phyloP scores from a whole-genome alignment of 345 rosid species.

The Salix exigua region DNA sequence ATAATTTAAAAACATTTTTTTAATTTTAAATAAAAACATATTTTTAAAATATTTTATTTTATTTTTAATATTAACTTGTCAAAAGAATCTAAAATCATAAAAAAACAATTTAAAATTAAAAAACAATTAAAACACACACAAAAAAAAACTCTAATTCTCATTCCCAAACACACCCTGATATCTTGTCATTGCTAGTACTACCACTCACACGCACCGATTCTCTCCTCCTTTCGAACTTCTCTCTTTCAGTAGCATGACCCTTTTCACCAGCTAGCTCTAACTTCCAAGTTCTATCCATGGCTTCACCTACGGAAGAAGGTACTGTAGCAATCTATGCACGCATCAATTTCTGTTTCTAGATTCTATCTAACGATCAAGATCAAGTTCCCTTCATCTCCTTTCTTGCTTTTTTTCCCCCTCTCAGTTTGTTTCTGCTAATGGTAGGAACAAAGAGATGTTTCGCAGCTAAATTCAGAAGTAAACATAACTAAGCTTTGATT shows the following conservation, averaged over 20 bases:
- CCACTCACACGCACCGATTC: background rate
- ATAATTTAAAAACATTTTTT: too few species aligned
- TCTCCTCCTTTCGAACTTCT: background rate
- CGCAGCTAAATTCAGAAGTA: background rate
- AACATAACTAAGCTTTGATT: background rate
- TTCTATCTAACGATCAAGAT: background rate
- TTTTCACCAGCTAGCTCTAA: background rate
- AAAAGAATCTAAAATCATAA: too few species aligned
- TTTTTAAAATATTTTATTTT: too few species aligned
- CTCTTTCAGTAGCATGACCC: background rate
- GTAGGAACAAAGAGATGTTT: background rate
- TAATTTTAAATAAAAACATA: too few species aligned
- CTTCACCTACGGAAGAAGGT: conserved; percentile 34
- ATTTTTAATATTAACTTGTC: too few species aligned
- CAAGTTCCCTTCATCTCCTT: background rate
- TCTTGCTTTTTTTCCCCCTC: background rate
- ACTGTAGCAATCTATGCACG: background rate
- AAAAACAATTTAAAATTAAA: too few species aligned
- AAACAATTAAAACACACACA: too few species aligned
- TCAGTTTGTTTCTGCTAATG: background rate
- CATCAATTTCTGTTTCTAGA: background rate
- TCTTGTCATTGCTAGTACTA: too few species aligned
- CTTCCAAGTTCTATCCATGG: conserved; percentile 15
- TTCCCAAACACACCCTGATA: too few species aligned
- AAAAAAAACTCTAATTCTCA: too few species aligned